Conservation (phyloP, 1,284 basidiomycete genomes). For the Ceratobasidium sp. region DNA sequence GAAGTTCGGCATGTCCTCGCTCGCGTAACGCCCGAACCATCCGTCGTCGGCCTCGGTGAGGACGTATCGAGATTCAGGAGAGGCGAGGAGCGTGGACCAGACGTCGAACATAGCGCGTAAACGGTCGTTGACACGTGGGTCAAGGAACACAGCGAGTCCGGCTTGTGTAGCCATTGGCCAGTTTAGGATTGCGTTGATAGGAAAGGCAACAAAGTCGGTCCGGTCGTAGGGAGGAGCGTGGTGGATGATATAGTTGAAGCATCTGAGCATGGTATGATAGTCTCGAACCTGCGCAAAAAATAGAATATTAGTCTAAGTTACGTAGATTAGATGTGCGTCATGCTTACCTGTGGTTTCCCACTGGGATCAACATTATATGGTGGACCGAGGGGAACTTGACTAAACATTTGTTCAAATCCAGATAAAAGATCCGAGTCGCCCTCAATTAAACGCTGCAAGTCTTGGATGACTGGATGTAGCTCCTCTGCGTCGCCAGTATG, state of each 20-base stretch:
- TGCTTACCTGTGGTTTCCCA: conserved; percentile 22
- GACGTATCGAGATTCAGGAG: conserved; percentile 51
- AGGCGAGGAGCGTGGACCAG: conserved; percentile 57
- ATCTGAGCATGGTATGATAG: conserved; percentile 61
- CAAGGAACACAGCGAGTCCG: conserved; percentile 17
- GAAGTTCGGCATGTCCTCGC: conserved; percentile 51
- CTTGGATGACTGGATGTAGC: conserved; percentile 35
- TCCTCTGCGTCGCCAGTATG: background rate
- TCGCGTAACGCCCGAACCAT: conserved; percentile 56
- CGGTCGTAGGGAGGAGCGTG: conserved; percentile 60
- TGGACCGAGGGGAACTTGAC: background rate
- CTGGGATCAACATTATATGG: conserved; percentile 31
- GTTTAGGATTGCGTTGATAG: conserved; percentile 60
- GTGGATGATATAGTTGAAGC: conserved; percentile 62
- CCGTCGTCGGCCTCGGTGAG: conserved; percentile 46
- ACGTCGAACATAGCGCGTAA: conserved; percentile 38
- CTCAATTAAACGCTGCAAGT: conserved; percentile 34
- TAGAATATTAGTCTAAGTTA: background rate
- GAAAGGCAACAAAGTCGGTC: conserved; percentile 62
- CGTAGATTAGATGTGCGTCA: background rate
- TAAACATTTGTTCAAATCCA: conserved; percentile 38
- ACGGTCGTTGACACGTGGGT: conserved; percentile 28
- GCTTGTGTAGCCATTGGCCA: conserved; percentile 60
- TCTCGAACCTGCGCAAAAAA: conserved; percentile 57
- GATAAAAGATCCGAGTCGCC: conserved; percentile 5